phyloP scores from a whole-genome alignment of 371 early-diverging fungal genomes.

The Dentiscutata heterogama region DNA sequence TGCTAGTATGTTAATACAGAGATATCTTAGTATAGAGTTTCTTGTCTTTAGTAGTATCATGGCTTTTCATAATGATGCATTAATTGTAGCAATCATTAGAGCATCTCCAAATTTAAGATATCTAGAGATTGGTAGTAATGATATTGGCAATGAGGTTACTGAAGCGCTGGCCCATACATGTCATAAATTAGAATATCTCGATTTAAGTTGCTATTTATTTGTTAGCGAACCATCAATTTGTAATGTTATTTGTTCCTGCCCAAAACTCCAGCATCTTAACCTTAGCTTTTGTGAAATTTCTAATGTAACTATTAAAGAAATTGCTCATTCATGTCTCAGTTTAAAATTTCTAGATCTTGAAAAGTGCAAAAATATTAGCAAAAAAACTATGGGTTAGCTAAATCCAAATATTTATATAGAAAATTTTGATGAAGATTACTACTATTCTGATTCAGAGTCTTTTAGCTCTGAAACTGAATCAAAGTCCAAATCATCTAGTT shows the following conservation, averaged over 20 bases:
- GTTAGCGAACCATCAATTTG: slow-evolving; percentile 24
- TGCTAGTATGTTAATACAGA: slow-evolving; percentile 24
- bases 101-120: slow-evolving; percentile 33
- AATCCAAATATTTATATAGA: slow-evolving; percentile 40
- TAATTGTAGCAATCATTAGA: slow-evolving; percentile 24
- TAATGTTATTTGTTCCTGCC: slow-evolving; percentile 29
- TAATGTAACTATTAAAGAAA: slow-evolving; percentile 35
- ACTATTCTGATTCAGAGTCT: too few relatives aligned
- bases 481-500: too few relatives aligned
- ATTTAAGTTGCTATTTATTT: background rate
- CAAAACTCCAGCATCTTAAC: slow-evolving; percentile 18
- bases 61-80: slow-evolving; percentile 34
- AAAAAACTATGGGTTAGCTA: slow-evolving; percentile 10
- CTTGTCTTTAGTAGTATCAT: slow-evolving; percentile 6
- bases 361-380: slow-evolving; percentile 14
- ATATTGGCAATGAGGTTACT: slow-evolving; percentile 25
- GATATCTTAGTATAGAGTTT: slow-evolving; percentile 6
- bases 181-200: slow-evolving; percentile 14
- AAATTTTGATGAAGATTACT: slow-evolving; percentile 7
- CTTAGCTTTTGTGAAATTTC: slow-evolving; percentile 30
- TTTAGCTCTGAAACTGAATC: too few relatives aligned
- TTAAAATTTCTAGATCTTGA: slow-evolving; percentile 34
- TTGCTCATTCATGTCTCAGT: slow-evolving; percentile 23
- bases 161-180: slow-evolving; percentile 20
- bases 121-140: slow-evolving; percentile 16